Percentiles rank a stretch among this genome's conserved stretches.
Conservation (phyloP, 2,329 filamentous ascomycete genomes). For the Dothideomycetes sp. region DNA sequence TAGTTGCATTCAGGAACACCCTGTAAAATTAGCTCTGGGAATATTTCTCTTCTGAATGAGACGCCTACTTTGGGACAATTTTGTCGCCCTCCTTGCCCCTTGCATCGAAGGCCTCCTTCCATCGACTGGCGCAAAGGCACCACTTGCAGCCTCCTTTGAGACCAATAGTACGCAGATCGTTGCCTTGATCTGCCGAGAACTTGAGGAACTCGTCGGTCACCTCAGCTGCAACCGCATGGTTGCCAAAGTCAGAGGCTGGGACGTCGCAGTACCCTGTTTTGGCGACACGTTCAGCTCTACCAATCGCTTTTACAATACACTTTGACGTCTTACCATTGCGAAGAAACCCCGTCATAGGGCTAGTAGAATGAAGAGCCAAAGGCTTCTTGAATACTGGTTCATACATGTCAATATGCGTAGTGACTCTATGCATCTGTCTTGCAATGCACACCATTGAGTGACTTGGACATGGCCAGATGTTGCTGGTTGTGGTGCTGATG, state of each 20-base stretch:
- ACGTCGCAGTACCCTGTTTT: constrained; percentile 51
- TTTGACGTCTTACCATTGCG: too few relatives aligned
- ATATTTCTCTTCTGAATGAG: constrained; percentile 8
- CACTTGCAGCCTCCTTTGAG: constrained; percentile 50
- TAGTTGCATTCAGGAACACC: constrained; percentile 41
- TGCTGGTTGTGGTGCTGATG: constrained; percentile 11
- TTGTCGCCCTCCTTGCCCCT: constrained; percentile 34
- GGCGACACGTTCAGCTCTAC: too few relatives aligned
- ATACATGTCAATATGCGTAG: not conserved
- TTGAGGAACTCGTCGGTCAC: constrained; percentile 52
- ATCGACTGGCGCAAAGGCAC: constrained; percentile 48
- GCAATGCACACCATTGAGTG: constrained; percentile 18
- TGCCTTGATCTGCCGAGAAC: constrained; percentile 47
- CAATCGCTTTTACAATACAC: too few relatives aligned
- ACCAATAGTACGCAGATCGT: constrained; percentile 45
- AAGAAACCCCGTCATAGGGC: constrained; percentile 50
- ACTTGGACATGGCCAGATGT: constrained; percentile 21
- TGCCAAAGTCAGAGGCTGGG: constrained; percentile 43
- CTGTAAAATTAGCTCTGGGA: constrained; percentile 20
- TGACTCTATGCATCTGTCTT: not conserved
- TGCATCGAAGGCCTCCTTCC: constrained; percentile 47
- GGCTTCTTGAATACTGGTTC: constrained; percentile 45
- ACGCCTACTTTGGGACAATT: constrained; percentile 30
- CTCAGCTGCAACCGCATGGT: constrained; percentile 48
- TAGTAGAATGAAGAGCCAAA: constrained; percentile 45